Base-by-base conservation (phyloP, 208 protist genomes). In the Tritrichomonas musculus region DNA sequence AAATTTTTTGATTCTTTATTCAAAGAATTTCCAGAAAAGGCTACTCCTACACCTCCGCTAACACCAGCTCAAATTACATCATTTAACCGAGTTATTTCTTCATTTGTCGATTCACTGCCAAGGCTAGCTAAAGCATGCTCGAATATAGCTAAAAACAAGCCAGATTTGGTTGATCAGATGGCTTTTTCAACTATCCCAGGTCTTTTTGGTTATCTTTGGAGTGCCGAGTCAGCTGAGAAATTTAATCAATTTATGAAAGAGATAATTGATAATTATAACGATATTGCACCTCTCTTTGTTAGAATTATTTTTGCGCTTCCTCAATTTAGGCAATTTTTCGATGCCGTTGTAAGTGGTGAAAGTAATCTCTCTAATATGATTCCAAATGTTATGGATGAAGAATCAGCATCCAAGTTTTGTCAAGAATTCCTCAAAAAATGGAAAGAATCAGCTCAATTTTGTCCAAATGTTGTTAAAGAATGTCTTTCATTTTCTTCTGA, bases 161-260 rank as follows among this genome's bases (percentile, higher is more conserved):
- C 73, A 49, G 41, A 84, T 39, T 49, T 20, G 13, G 25, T 44
- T 30, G 73, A 84, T 44, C 36, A 47, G 30, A 11, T 84, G 25
- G 53, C 73, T 33, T 84, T 53, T 53, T 84, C 73, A 53, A 84
- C 73, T n/a, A 84, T 84, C 30, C 73, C 73, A 2, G 73, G 73
- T 53, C 44, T 84, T 33, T 84, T 84, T 44, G 73, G 73, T 17
- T 84, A 84, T n/a, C 44, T 84, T 22, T 84, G 73, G 73, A 53
- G 73, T 30, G 36, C 73, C 13, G 73, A 84, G 53, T 33, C 73
- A n/a, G 73, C 41, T 1, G 44, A 84, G 25, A 84, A 84, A 47
- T 84, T 33, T 25, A 1, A n/a, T 17, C 3, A 33, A 4, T 84
- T 84, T 44, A 84, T 84, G 36, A 8, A 84, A 44, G 36, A 84